Conservation (phyloP, 257 asterid genomes). For the Rhazya stricta region DNA sequence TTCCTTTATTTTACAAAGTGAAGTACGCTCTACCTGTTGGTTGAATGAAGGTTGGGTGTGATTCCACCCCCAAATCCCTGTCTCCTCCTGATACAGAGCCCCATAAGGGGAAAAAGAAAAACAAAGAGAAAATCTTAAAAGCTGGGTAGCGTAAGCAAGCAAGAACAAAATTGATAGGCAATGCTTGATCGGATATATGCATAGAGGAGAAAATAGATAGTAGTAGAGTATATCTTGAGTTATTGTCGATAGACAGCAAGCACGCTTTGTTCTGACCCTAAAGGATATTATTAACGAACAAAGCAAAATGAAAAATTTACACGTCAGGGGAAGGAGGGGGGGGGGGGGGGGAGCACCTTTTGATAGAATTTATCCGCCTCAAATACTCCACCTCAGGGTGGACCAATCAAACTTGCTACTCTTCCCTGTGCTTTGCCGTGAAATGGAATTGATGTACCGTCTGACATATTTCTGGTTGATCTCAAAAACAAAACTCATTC, state of each 20-base stretch:
- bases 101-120: not conserved
- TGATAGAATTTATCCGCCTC: conserved; percentile 15
- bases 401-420: conserved; percentile 39
- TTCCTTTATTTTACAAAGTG: conserved; percentile 55
- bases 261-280: not conserved
- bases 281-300: not conserved
- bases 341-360: conserved; percentile 16
- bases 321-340: conserved; percentile 5
- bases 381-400: conserved; percentile 28
- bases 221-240: not conserved
- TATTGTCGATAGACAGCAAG: not conserved
- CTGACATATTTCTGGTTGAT: conserved; percentile 52
- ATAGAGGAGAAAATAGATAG: conserved; percentile 6
- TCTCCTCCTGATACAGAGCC: not conserved
- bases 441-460: conserved; percentile 41
- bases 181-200: not conserved
- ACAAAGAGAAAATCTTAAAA: not conserved
- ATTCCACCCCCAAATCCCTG: not conserved
- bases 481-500: conserved; percentile 74
- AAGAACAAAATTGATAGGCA: not conserved
- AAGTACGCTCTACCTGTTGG: not conserved
- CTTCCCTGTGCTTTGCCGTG: conserved; percentile 32
- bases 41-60: not conserved
- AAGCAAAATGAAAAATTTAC: conserved; percentile 7
- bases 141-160: not conserved